These are phyloP conservation scores for Pythium diclinum DNA, from an alignment of 352 stramenopile genomes.

Conservation along the genomic window DNA sequence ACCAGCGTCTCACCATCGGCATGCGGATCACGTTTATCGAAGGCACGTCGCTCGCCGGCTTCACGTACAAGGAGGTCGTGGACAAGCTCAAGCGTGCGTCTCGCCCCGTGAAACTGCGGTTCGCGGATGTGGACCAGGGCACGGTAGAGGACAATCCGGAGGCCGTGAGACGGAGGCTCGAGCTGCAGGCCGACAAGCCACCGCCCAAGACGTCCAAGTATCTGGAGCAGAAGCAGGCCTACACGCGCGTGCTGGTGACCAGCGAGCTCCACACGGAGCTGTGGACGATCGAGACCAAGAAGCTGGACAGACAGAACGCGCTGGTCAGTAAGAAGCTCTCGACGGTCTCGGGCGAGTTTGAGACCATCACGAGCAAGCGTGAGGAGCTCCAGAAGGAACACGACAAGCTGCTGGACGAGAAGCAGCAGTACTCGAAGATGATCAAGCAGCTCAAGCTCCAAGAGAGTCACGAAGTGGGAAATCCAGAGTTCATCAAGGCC, in stretches of 20 bases:
- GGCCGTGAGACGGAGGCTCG: constrained; percentile 14
- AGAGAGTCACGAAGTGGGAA: constrained; percentile 64
- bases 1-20: constrained; percentile 76
- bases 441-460: constrained; percentile 83
- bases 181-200: constrained; percentile 22
- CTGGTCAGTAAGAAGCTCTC: constrained; percentile 66
- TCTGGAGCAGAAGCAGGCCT: constrained; percentile 77
- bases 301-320: constrained; percentile 55
- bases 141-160: constrained; percentile 73
- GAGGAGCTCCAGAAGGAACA: constrained; percentile 73
- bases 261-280: constrained; percentile 81
- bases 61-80: constrained; percentile 84
- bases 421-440: constrained; percentile 70
- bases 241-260: constrained; percentile 76
- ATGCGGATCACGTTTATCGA: constrained; percentile 86
- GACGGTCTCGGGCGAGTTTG: constrained; percentile 66
- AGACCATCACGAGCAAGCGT: constrained; percentile 54
- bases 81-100: constrained; percentile 68
- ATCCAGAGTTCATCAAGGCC: constrained; percentile 73
- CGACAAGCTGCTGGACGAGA: constrained; percentile 64
- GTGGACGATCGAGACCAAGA: constrained; percentile 85
- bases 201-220: constrained; percentile 52
- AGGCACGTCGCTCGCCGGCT: constrained; percentile 55
- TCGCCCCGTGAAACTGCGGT: constrained; percentile 71
- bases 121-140: constrained; percentile 77